Base-by-base conservation (phyloP, 805 yeast genomes). In the Suhomyces emberorum region DNA sequence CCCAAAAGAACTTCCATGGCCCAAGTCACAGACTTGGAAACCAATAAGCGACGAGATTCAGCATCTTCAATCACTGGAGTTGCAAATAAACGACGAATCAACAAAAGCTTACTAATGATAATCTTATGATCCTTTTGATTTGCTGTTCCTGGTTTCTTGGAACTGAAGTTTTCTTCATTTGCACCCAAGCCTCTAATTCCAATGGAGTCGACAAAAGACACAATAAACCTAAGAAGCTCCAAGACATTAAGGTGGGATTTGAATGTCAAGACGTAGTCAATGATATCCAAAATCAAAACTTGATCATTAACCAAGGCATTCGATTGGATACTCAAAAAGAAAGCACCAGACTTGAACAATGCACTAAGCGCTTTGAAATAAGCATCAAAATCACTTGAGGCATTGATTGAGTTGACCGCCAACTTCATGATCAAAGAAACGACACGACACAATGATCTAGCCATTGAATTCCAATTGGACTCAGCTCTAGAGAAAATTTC, bases 361-460 rank as follows among this genome's bases (percentile, higher is more conserved):
- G 45, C 66, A 32, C 38, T 44, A 49, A 55, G 59, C 21, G 52
- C 29, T 45, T 51, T 30, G 59, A 57, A 33, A 64, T 56, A 41
- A 57, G 53, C 36, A 44, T 59, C 57, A 16, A 35, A 29, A 23
- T 51, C 49, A 9, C 34, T 37, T 23, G 41, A 30, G 19, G 43
- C 49, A 15, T 46, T 41, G 37, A 52, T 44, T 1, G 70, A 48
- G 26, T 36, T 36, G 14, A 62, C 48, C 0, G 69, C 57, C 31
- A 68, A 54, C 38, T 70, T 71, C 35, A 81, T 52, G 28, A 83
- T 49, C 31, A 78, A 60, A 3, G 77, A 68, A 14, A 77, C 68
- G 7, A 77, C 68, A 34, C 88, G 72, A 47, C 87, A 81, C 27
- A 79, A 59, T 0, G 85, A 76, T 51, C 87, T 68, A 3, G 85